Percentiles rank a stretch among this genome's conserved stretches.
Conservation (phyloP, 1,139 yeast genomes). For the Saccharomycopsis crataegensis region DNA sequence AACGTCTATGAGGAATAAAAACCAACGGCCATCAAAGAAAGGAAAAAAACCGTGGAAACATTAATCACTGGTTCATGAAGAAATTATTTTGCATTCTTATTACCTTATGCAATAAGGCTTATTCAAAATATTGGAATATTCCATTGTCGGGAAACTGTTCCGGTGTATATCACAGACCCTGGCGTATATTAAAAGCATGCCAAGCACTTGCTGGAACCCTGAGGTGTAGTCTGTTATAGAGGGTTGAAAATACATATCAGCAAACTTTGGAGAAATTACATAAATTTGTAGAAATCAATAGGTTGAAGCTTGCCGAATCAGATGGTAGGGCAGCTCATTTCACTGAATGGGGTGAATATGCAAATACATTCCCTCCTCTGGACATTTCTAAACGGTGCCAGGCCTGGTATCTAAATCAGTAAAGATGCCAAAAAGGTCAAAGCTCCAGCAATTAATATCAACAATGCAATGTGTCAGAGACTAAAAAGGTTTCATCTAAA, state of each 20-base stretch:
- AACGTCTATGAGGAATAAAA: too few species aligned
- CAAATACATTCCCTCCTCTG: slow-evolving; percentile 7
- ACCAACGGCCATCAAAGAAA: too few species aligned
- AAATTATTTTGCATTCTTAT: too few species aligned
- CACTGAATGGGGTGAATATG: not conserved
- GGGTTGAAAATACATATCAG: not conserved
- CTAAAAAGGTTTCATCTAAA: not conserved
- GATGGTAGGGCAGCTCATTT: not conserved
- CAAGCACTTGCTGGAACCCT: slow-evolving; percentile 4
- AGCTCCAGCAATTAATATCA: not conserved
- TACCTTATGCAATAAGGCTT: too few species aligned
- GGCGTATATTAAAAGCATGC: not conserved
- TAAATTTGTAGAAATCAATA: not conserved
- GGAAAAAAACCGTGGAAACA: too few species aligned
- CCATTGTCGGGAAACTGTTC: not conserved
- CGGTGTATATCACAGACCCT: not conserved
- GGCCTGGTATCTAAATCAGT: not conserved
- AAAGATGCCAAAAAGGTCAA: not conserved
- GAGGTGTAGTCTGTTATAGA: not conserved
- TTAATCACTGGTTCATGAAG: too few species aligned
- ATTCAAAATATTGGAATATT: too few species aligned
- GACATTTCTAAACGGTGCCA: not conserved
- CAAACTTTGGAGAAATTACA: not conserved
- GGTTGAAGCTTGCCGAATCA: not conserved
- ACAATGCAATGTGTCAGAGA: not conserved